Conservation (phyloP, 2,329 filamentous ascomycete species). For the Epichloe amarillans region DNA sequence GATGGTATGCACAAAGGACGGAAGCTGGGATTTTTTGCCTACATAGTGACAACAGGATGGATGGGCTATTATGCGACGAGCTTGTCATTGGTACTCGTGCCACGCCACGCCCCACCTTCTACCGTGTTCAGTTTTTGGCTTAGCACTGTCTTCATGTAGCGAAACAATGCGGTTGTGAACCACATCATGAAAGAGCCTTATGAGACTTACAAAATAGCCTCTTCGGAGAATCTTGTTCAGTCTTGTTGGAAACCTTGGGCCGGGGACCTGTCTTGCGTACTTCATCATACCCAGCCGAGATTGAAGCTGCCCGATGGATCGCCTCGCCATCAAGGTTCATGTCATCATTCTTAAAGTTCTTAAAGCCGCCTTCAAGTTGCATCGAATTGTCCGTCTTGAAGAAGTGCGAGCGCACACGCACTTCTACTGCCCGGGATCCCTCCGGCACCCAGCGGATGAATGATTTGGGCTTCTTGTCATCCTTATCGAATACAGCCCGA, state of each 20-base stretch:
- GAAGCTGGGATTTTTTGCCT: neutral
- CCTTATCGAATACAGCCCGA: no score
- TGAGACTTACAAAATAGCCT: constrained; percentile 55
- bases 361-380: no score
- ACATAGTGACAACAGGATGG: constrained; percentile 32
- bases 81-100: no score
- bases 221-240: constrained; percentile 47
- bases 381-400: no score
- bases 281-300: no score
- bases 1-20: neutral
- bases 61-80: constrained; percentile 24
- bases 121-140: constrained; percentile 15
- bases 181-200: constrained; percentile 28
- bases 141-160: constrained; percentile 66
- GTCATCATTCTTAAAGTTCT: no score
- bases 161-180: constrained; percentile 80
- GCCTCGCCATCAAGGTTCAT: no score
- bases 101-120: neutral
- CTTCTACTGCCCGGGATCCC: no score
- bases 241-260: constrained; percentile 61
- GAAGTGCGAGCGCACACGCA: no score
- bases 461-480: no score
- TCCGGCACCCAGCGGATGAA: no score
- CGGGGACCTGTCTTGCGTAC: constrained; percentile 49
- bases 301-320: no score